Evolutionary conservation across 352 stramenopile species (phyloP).

Genomic region (Stephanocyclus meneghinianus): DNA sequence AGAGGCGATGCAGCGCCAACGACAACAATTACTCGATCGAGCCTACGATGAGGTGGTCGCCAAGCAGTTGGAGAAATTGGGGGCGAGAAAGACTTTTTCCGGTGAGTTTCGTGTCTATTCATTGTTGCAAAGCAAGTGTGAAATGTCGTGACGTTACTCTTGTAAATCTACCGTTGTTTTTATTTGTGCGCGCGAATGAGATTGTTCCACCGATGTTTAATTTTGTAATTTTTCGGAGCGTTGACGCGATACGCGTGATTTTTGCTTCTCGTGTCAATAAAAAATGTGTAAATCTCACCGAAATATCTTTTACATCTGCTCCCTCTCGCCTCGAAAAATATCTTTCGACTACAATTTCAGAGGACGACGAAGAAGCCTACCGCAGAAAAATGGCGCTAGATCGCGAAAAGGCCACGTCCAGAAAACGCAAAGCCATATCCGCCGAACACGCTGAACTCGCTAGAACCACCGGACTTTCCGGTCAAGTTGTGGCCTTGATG

Average conservation of each 20-base stretch:
- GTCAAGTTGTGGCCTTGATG: slow-evolving; percentile 64
- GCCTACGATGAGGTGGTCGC: slow-evolving; percentile 55
- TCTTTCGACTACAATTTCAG: neutral
- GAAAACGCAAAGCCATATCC: slow-evolving; percentile 56
- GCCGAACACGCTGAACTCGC: slow-evolving; percentile 57
- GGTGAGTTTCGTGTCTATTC: slow-evolving; percentile 4
- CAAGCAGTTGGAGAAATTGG: slow-evolving; percentile 51
- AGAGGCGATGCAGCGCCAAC: slow-evolving; percentile 44
- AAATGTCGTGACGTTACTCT: neutral
- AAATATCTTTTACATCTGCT: neutral
- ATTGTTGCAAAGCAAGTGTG: neutral
- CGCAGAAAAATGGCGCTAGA: slow-evolving; percentile 40
- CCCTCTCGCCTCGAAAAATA: too few species aligned
- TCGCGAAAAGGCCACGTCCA: slow-evolving; percentile 41
- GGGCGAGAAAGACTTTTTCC: slow-evolving; percentile 48
- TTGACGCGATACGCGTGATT: neutral
- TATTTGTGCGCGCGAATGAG: neutral
- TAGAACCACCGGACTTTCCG: slow-evolving; percentile 50
- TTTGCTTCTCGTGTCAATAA: neutral
- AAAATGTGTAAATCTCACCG: neutral
- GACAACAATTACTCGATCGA: slow-evolving; percentile 43
- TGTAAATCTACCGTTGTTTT: neutral
- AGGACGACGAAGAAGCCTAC: slow-evolving; percentile 61
- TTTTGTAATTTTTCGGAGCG: neutral
- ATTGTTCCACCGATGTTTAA: neutral